phyloP scores from a whole-genome alignment of 108 stramenopile species.

The Stephanodiscus triporus region DNA sequence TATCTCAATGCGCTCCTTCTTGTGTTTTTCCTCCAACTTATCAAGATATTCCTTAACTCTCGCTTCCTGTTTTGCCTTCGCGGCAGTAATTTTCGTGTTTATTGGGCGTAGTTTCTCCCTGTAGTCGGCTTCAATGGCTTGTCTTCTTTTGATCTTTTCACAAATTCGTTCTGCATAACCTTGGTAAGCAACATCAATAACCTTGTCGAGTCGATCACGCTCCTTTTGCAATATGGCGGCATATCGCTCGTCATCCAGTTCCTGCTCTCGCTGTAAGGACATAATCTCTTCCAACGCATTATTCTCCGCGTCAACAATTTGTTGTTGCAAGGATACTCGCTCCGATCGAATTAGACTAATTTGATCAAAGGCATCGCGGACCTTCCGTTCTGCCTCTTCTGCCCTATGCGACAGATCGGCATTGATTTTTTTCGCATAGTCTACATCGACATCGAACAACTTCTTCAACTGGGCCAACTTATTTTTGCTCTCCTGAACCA shows the following conservation, averaged over 20 bases:
- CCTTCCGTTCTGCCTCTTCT: constrained; percentile 27
- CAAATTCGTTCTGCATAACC: constrained; percentile 29
- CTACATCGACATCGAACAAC: constrained; percentile 11
- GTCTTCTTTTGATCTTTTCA: constrained; percentile 16
- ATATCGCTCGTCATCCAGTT: constrained; percentile 28
- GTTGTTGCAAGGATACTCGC: constrained; percentile 30
- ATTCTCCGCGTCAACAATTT: constrained; percentile 29
- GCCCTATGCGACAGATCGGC: constrained; percentile 28
- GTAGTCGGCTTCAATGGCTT: constrained; percentile 17
- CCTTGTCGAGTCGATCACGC: constrained; percentile 24
- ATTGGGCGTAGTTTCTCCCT: constrained; percentile 16
- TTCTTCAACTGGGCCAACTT: constrained; percentile 22
- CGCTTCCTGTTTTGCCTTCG: constrained; percentile 27
- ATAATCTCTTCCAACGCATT: constrained; percentile 33
- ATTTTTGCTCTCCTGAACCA: constrained; percentile 23
- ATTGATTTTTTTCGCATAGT: constrained; percentile 14
- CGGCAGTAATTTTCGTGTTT: constrained; percentile 19
- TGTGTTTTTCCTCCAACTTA: constrained; percentile 32
- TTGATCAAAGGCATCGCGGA: constrained; percentile 27
- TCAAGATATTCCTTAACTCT: constrained; percentile 19
- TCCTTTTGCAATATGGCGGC: constrained; percentile 18
- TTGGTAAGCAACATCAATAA: constrained; percentile 23
- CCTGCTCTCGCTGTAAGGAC: constrained; percentile 20
- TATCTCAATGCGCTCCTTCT: constrained; percentile 37
- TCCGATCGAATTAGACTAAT: constrained; percentile 25